Evolutionary conservation across 495 filamentous ascomycete species (phyloP), one percentile per base, ranked within the genome.

Genomic region (Mycothermus thermophilus): DNA sequence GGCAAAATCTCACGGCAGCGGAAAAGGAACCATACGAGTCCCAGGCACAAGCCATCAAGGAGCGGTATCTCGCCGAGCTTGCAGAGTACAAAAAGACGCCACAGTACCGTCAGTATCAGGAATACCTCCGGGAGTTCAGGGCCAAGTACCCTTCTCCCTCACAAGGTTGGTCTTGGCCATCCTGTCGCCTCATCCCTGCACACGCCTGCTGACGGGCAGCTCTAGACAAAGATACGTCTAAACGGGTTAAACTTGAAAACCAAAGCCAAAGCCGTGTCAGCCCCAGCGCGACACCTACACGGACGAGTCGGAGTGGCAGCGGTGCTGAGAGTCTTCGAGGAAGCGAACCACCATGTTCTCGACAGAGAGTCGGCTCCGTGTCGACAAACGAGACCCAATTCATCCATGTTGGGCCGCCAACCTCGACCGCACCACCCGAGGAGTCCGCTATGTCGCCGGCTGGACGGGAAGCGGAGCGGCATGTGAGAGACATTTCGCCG

Each of bases 71-170:
- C 41, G 55, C 58, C 11, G 74, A 79, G 39, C 57, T 84, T 20
- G 58, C 64, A 20, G 67, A 77, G 23, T 86, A 86, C 57, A 84
- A 83, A 48, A 80, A 79, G 52, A 85, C 81, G 5, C 40, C 55
- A 32, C 57, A 60, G 27, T 79, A 67, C 51, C 67, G 51, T 30
- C 67, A 71, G 34, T 83, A 83, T 44, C 53, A 56, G 25, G 52
- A 69, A 21, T 86, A 86, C 55, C 60, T 86, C 11, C 65, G 68
- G 10, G 81, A 85, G 4, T 86, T 86, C 58, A 81, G 77, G 46
- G 65, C 68, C 16, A 78, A 77, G 54, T 71, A 79, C 35, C 57
- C 58, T 13, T 58, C 56, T 17, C 61, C 57, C 30, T 51, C 57
- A 14, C 62, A 67, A 65, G 63, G 63, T 66, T 24, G 25, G 50